These are phyloP conservation scores for Talaromyces sp. DNA, from an alignment of 2,329 filamentous ascomycete species.

Conservation along the genomic window DNA sequence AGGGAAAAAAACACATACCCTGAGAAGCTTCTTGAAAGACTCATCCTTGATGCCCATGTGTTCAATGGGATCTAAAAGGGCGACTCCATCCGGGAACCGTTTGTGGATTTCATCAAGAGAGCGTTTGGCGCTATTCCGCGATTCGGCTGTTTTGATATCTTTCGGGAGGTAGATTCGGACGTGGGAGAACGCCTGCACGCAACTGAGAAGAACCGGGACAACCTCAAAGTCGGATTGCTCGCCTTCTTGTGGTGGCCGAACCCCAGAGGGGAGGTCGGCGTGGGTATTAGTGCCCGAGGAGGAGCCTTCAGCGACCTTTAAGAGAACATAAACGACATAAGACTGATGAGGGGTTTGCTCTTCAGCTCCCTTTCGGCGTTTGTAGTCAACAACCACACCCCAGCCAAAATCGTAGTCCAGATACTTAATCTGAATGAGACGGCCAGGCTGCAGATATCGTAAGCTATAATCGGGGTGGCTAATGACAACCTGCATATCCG, in stretches of 20 bases:
- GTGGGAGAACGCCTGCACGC: conserved; percentile 78
- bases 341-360: conserved; percentile 70
- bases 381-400: conserved; percentile 80
- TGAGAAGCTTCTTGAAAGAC: conserved; percentile 82
- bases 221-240: conserved; percentile 71
- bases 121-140: conserved; percentile 65
- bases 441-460: conserved; percentile 80
- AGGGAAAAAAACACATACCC: conserved; percentile 42
- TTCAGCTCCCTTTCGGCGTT: conserved; percentile 60
- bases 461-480: conserved; percentile 85
- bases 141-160: conserved; percentile 64
- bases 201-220: conserved; percentile 80
- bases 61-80: conserved; percentile 85
- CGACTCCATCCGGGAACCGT: conserved; percentile 88
- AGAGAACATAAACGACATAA: conserved; percentile 76
- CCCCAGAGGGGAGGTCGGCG: conserved; percentile 60
- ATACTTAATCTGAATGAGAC: conserved; percentile 80
- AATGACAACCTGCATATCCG: conserved; percentile 87
- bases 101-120: conserved; percentile 72
- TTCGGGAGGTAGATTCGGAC: conserved; percentile 78
- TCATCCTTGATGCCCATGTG: conserved; percentile 95
- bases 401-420: conserved; percentile 82
- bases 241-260: conserved; percentile 57
- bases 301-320: conserved; percentile 56
- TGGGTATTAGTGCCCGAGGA: conserved; percentile 53